These are phyloP conservation scores for Nephromyces sp. DNA, from an alignment of 169 alveolate species.

Conservation along the genomic window DNA sequence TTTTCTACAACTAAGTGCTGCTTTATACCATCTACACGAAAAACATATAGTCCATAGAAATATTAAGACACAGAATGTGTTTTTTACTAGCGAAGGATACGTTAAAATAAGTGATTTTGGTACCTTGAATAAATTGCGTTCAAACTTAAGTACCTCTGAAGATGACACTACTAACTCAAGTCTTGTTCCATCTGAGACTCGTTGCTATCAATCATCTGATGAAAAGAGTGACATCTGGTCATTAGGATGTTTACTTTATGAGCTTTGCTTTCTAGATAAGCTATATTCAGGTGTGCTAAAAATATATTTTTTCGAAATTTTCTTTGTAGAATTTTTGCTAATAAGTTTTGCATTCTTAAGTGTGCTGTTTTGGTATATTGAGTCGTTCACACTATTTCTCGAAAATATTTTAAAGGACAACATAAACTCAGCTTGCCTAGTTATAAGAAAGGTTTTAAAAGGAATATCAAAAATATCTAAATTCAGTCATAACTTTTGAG, in stretches of 20 bases:
- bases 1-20: neutral
- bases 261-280: neutral
- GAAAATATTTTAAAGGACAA: too few relatives aligned
- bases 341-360: too few relatives aligned
- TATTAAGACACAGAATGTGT: constrained; percentile 12
- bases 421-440: too few relatives aligned
- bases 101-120: constrained; percentile 23
- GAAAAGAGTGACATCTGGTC: neutral
- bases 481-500: neutral
- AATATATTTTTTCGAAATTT: neutral
- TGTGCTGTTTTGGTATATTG: too few relatives aligned
- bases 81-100: constrained; percentile 3
- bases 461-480: neutral
- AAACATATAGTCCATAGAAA: constrained; percentile 7
- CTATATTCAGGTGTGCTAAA: neutral
- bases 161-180: neutral
- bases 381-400: too few relatives aligned
- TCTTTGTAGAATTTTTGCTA: too few relatives aligned
- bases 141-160: neutral
- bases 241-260: neutral
- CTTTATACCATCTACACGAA: neutral
- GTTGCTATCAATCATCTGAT: neutral
- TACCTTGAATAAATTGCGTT: neutral
- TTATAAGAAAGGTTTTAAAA: too few relatives aligned
- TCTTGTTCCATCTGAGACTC: neutral